These are phyloP conservation scores for Hygrophoropsis aurantiaca DNA, from an alignment of 768 basidiomycete genomes.

Conservation along the genomic window DNA sequence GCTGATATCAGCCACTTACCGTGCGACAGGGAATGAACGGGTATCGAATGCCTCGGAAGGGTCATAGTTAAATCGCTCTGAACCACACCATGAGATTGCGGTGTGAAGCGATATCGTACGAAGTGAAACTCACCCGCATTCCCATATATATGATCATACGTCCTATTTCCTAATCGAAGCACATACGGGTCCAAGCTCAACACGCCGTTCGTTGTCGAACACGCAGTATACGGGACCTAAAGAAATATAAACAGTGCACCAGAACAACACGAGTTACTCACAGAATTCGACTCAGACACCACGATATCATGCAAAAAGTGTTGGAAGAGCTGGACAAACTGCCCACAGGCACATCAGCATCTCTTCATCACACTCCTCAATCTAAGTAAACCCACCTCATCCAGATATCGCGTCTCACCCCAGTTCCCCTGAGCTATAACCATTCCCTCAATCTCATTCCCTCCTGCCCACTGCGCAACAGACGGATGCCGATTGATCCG, in stretches of 20 bases:
- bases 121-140: slow-evolving; percentile 45
- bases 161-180: slow-evolving; percentile 49
- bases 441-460: slow-evolving; percentile 61
- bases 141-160: slow-evolving; percentile 53
- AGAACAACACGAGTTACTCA: slow-evolving; percentile 25
- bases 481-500: slow-evolving; percentile 57
- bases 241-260: too few relatives aligned
- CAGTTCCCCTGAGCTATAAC: slow-evolving; percentile 36
- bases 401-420: slow-evolving; percentile 44
- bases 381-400: slow-evolving; percentile 40
- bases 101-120: too few relatives aligned
- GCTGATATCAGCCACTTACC: slow-evolving; percentile 30
- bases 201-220: slow-evolving; percentile 57
- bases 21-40: slow-evolving; percentile 48
- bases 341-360: neutral
- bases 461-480: slow-evolving; percentile 59
- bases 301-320: slow-evolving; percentile 50
- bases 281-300: slow-evolving; percentile 49
- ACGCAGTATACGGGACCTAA: slow-evolving; percentile 58
- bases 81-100: neutral
- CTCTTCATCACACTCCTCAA: neutral
- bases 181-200: slow-evolving; percentile 55
- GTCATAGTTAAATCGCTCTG: slow-evolving; percentile 60
- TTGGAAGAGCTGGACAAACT: slow-evolving; percentile 54
- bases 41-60: slow-evolving; percentile 52